These are phyloP conservation scores for Quercus aquifolioides DNA, from an alignment of 306 rosid genomes.

Conservation along the genomic window DNA sequence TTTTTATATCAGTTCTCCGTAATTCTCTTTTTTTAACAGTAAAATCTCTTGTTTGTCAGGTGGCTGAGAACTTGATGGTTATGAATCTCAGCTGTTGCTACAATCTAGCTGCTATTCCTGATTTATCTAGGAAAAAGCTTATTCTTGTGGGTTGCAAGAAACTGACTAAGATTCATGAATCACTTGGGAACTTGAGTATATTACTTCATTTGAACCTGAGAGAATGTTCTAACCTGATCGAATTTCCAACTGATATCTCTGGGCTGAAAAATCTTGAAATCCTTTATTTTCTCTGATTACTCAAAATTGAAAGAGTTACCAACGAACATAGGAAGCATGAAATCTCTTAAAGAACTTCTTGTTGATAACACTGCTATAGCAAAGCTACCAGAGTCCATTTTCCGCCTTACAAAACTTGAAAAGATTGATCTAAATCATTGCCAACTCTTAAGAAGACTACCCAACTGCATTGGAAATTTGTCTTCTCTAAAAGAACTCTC, in stretches of 20 bases:
- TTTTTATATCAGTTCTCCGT: neutral
- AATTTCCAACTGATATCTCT: conserved; percentile 51
- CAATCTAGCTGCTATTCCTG: conserved; percentile 41
- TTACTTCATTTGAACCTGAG: conserved; percentile 47
- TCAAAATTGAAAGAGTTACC: conserved; percentile 44
- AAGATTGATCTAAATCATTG: conserved; percentile 39
- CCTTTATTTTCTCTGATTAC: conserved; percentile 47
- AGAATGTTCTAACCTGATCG: conserved; percentile 31
- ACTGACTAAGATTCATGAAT: conserved; percentile 43
- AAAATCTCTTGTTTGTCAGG: conserved; percentile 31
- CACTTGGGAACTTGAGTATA: conserved; percentile 38
- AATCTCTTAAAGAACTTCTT: conserved; percentile 41
- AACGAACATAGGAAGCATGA: conserved; percentile 34
- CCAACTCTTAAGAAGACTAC: conserved; percentile 32
- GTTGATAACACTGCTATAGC: conserved; percentile 37
- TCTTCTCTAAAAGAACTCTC: conserved; percentile 46
- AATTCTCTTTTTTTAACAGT: neutral
- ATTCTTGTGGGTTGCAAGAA: conserved; percentile 38
- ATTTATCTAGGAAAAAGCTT: conserved; percentile 54
- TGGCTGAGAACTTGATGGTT: conserved; percentile 42
- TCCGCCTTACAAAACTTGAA: conserved; percentile 42
- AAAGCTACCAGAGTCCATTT: conserved; percentile 49
- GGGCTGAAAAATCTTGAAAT: conserved; percentile 50
- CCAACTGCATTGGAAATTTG: conserved; percentile 45
- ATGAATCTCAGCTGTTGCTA: conserved; percentile 42